Percentiles rank a stretch among this genome's conserved stretches.
Conservation (phyloP, 192 early-diverging fungal genomes). For the Chytriomyces sp. region DNA sequence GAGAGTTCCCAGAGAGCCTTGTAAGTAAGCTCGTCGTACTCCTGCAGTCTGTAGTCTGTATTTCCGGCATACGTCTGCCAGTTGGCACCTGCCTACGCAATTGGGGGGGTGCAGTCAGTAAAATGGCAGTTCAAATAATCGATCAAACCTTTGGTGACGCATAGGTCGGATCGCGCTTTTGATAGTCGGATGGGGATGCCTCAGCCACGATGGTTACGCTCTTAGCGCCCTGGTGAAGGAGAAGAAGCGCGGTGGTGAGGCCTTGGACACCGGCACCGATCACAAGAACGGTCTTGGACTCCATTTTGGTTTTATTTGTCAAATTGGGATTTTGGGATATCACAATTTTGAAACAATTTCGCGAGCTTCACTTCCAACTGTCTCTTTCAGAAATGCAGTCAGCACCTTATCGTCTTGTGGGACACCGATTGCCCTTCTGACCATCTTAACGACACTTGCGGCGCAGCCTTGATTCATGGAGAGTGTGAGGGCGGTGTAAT, state of each 20-base stretch:
- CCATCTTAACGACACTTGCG: slow-evolving; percentile 35
- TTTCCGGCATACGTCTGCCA: slow-evolving; percentile 63
- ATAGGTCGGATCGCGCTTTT: slow-evolving; percentile 22
- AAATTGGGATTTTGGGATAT: neutral
- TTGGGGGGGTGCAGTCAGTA: neutral
- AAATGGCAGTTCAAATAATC: neutral
- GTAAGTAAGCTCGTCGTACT: neutral
- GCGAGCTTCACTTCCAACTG: neutral
- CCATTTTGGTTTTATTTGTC: slow-evolving; percentile 11
- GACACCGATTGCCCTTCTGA: slow-evolving; percentile 20
- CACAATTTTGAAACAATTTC: neutral
- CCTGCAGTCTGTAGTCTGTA: slow-evolving; percentile 49
- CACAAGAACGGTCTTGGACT: slow-evolving; percentile 49
- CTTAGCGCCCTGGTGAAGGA: slow-evolving; percentile 63
- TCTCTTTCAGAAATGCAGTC: slow-evolving; percentile 2
- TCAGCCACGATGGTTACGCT: slow-evolving; percentile 67
- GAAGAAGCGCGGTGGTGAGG: slow-evolving; percentile 68
- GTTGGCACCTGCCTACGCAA: slow-evolving; percentile 62
- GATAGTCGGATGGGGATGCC: slow-evolving; percentile 49
- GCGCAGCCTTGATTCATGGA: slow-evolving; percentile 41
- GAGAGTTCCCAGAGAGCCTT: neutral
- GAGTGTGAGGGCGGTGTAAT: slow-evolving; percentile 41
- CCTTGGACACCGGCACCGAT: slow-evolving; percentile 81
- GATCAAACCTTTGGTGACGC: slow-evolving; percentile 24
- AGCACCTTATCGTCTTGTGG: slow-evolving; percentile 20